phyloP scores from a whole-genome alignment of 352 stramenopile genomes.

The Phytophthora sp. region DNA sequence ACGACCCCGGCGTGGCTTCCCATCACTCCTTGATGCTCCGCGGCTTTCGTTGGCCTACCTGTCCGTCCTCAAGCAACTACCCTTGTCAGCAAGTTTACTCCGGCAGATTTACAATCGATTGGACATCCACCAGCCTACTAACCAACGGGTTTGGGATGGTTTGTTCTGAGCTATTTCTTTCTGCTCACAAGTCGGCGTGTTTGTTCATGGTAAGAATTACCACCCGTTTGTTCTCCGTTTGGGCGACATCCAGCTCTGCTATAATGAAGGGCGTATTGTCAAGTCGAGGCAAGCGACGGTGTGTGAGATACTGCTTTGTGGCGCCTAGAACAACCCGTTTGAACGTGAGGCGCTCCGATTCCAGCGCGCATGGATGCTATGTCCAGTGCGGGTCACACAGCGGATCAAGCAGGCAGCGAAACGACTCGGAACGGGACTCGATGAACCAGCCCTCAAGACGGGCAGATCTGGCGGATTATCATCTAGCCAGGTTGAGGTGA shows the following conservation, averaged over 20 bases:
- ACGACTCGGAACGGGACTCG: no score
- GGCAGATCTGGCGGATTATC: no score
- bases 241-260: neutral
- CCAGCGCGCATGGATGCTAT: neutral
- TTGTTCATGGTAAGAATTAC: neutral
- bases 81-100: neutral
- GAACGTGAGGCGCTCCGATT: neutral
- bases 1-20: conserved; percentile 22
- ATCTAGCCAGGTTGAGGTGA: neutral
- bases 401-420: neutral
- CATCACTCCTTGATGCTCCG: conserved; percentile 8
- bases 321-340: neutral
- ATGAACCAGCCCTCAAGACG: neutral
- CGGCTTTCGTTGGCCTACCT: conserved; percentile 13
- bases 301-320: neutral
- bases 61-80: conserved; percentile 26
- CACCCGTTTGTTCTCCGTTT: neutral
- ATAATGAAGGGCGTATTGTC: neutral
- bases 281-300: neutral
- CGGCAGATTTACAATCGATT: neutral
- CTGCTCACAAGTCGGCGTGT: conserved; percentile 17
- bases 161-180: conserved; percentile 23
- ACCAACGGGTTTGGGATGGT: conserved; percentile 10
- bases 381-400: neutral
- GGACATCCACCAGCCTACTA: neutral